Conservation (phyloP, 306 rosid species). For the Cicer yamashitae region DNA sequence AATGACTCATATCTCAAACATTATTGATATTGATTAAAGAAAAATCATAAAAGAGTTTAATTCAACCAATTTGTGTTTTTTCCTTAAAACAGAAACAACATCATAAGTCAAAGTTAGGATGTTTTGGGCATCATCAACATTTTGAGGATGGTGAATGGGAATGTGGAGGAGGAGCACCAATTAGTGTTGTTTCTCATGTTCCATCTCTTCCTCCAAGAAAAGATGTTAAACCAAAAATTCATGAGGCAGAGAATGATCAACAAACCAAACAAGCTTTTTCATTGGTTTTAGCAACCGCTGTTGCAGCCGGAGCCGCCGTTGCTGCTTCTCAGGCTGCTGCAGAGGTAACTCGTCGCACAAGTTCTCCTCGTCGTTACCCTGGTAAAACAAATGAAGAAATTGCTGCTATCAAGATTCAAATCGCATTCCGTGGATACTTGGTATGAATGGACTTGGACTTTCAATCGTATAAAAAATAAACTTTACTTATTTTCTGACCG, state of each 20-base stretch:
- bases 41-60: slow-evolving; percentile 25
- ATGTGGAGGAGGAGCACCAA: slow-evolving; percentile 39
- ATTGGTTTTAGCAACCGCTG: slow-evolving; percentile 81
- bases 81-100: slow-evolving; percentile 53
- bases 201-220: slow-evolving; percentile 48
- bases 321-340: slow-evolving; percentile 85
- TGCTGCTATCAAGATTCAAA: slow-evolving; percentile 81
- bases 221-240: slow-evolving; percentile 37
- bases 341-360: slow-evolving; percentile 63
- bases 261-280: slow-evolving; percentile 74
- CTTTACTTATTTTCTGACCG: neutral
- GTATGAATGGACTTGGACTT: slow-evolving; percentile 44
- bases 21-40: neutral
- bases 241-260: slow-evolving; percentile 54
- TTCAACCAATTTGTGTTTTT: neutral
- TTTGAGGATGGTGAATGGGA: slow-evolving; percentile 44
- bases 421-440: slow-evolving; percentile 73
- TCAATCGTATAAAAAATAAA: neutral
- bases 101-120: slow-evolving; percentile 60
- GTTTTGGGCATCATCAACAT: slow-evolving; percentile 60
- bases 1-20: neutral
- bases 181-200: slow-evolving; percentile 38
- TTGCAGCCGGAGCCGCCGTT: slow-evolving; percentile 86
- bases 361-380: slow-evolving; percentile 35
- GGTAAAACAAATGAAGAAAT: slow-evolving; percentile 59